A percentile compares a stretch with the other conserved stretches of the same genome.
phyloP scores from a whole-genome alignment of 2,329 filamentous ascomycete species.

The Hymenoscyphus infarciens region DNA sequence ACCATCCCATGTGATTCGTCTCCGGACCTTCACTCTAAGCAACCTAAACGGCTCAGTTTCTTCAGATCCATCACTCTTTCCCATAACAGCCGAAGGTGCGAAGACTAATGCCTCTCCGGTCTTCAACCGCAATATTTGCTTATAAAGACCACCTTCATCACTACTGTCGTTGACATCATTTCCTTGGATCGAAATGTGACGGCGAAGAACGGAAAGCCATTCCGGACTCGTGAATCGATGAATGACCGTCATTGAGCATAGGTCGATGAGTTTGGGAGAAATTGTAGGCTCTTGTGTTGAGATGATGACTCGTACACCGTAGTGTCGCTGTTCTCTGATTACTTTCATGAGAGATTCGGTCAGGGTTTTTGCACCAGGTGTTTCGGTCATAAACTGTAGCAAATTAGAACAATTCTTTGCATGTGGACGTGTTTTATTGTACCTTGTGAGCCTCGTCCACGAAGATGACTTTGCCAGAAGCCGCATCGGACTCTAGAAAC shows the following conservation, averaged over 20 bases:
- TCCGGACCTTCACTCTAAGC: conserved; percentile 18
- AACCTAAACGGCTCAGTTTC: conserved; percentile 6
- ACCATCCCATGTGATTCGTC: conserved; percentile 21
- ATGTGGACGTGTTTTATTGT: conserved; percentile 1
- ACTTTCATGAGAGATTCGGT: conserved; percentile 59
- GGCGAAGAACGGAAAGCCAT: conserved; percentile 42
- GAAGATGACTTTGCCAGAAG: conserved; percentile 58
- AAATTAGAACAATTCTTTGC: neutral
- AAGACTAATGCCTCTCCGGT: conserved; percentile 11
- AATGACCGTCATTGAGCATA: conserved; percentile 67
- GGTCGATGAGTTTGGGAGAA: conserved; percentile 63
- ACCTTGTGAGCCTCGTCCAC: conserved; percentile 77
- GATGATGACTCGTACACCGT: conserved; percentile 63
- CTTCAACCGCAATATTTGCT: conserved; percentile 9
- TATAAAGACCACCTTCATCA: neutral
- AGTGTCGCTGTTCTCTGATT: conserved; percentile 68
- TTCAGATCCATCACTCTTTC: neutral
- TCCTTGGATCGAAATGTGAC: conserved; percentile 46
- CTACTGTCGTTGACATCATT: conserved; percentile 14
- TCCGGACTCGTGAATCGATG: conserved; percentile 67
- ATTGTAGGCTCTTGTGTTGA: conserved; percentile 76
- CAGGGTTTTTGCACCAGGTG: conserved; percentile 51
- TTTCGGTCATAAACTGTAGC: conserved; percentile 54
- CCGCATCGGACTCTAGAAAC: conserved; percentile 54
- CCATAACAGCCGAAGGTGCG: neutral